phyloP scores from a whole-genome alignment of 1,284 basidiomycete genomes.

The Fistulinella staudtii region DNA sequence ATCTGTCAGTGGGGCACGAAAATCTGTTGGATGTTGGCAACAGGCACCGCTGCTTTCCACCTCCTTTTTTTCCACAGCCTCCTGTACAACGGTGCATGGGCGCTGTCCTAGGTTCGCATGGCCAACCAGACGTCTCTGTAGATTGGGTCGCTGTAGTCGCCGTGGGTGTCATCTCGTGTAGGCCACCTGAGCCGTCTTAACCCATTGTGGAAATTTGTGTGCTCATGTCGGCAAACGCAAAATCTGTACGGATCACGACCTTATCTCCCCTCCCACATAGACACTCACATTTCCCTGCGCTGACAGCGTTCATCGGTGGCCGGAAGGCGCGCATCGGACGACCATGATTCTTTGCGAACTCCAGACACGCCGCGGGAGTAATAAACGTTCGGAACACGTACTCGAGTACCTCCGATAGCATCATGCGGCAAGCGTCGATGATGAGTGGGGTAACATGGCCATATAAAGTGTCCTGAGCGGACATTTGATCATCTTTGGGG shows the following conservation, averaged over 20 bases:
- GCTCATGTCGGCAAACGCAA: slow-evolving; percentile 1
- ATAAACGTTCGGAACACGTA: slow-evolving; percentile 18
- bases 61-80: slow-evolving; percentile 27
- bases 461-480: slow-evolving; percentile 2
- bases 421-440: slow-evolving; percentile 6
- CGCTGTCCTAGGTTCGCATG: slow-evolving; percentile 8
- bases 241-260: slow-evolving; percentile 33
- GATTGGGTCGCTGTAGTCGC: slow-evolving; percentile 14
- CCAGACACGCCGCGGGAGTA: slow-evolving; percentile 27
- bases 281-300: slow-evolving; percentile 6
- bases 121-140: slow-evolving; percentile 2
- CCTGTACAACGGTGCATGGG: too few relatives aligned
- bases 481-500: too few relatives aligned
- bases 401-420: slow-evolving; percentile 9
- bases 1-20: neutral
- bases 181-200: neutral
- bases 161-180: slow-evolving; percentile 10
- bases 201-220: slow-evolving; percentile 9
- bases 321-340: slow-evolving; percentile 18
- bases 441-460: neutral
- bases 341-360: slow-evolving; percentile 21
- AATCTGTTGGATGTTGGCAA: slow-evolving; percentile 9
- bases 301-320: slow-evolving; percentile 14
- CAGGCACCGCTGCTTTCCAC: slow-evolving; percentile 22
- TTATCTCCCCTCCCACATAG: slow-evolving; percentile 27